Base-by-base conservation (phyloP, 345 rosid genomes). In the Gossypium stocksii region DNA sequence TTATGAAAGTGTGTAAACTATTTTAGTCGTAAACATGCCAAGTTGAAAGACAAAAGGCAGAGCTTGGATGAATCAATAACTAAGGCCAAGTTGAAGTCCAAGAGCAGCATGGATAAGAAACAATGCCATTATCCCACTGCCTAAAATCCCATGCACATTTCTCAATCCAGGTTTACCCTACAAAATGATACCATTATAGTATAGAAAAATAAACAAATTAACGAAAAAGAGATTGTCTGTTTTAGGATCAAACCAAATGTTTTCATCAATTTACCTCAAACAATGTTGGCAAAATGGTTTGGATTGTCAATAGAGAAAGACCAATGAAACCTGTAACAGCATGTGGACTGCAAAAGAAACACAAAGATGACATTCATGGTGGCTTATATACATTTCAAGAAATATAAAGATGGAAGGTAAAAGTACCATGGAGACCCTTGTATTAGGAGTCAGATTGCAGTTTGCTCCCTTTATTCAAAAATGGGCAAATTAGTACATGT, bases 81-180 rank as follows among this genome's bases (percentile, higher is more conserved):
- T 89, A 81, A 94, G 90, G 68, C 98, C 97, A 5, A 92, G 93
- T 84, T 90, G 93, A 80, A 95, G 91, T 51, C 99, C 97, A 20
- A 95, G 80, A 25, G 87, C 87, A 49, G 91, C 87, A 82, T 91
- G 98, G 79, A 94, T 44, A 48, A 93, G 88, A 77, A 95, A 95
- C 49, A 92, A 73, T 2, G 89, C 83, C 98, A 91, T 95, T 77
- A 95, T 95, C 63, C 98, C 96, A 16, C 99, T 95, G 53, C 98
- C 98, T 53, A 95, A 81, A 34, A 95, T 77, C 77, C 97, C 97
- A 69, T 95, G 98, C 51, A 89, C 94, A 67, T 82, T 91, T 80
- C 99, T 78, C 76, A 92, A 56, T 74, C 85, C 94, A 0, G 99
- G 98, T 46, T 92, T 94, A 14, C 87, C 92, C 97, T 94, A 87